Evolutionary conservation across 1,284 basidiomycete species (phyloP), one percentile per base, ranked within the genome.

Genomic region (Leccinum glutinopallens): DNA sequence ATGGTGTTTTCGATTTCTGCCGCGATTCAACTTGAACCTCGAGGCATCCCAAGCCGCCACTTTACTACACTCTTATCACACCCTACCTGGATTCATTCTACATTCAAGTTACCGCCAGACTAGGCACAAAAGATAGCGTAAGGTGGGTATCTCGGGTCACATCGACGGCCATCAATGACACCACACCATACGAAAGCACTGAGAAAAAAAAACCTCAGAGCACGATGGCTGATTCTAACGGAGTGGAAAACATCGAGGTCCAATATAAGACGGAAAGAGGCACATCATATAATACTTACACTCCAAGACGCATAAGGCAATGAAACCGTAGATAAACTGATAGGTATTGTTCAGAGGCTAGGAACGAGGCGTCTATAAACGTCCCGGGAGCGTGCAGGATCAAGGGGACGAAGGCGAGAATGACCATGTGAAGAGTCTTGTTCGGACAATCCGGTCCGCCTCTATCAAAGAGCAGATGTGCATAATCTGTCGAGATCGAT

Each of bases 81-180:
- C 57, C 32, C 32, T 4, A 4, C 7, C 15, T n/a, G 29, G 8
- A 8, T 19, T 9, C 10, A 13, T 67, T 60, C 51, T 65, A 53
- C 32, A 72, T 68, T 69, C 29, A 29, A 29, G 29, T 29, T 29
- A 69, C 19, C 22, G 49, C 10, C 9, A 35, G 17, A 62, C 19
- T 71, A 70, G 60, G 33, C 71, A 71, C n/a, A 56, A 55, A 58
- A 13, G 4, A 35, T 62, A 58, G 63, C 17, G 29, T 67, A 65
- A 58, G 12, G 60, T 56, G 25, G 41, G n/a, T 10, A 63, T 37
- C n/a, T 56, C 19, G 54, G 46, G 13, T 19, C 55, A 39, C 4
- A 41, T 33, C 12, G 46, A 46, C 19, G 49, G 51, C 35, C 25
- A 41, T 53, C n/a, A 51, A 59, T 12, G 32, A 37, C 4, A 29